Base-by-base conservation (phyloP, 1,139 yeast genomes). In the Pneumocystis carinii region DNA sequence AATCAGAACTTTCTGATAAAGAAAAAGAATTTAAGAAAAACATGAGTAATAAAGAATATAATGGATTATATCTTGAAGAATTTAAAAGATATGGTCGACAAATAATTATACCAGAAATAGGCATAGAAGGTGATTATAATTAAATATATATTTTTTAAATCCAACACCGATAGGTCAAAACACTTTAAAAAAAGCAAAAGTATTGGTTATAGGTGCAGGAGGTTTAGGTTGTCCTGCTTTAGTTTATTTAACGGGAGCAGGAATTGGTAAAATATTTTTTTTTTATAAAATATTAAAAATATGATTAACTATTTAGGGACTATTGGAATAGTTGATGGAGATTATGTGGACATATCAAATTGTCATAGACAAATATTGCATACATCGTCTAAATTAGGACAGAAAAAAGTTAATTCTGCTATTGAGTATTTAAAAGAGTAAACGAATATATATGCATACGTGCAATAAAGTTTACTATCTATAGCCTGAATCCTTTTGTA, bases 161-260 rank as follows among this genome's bases (percentile, higher is more conserved):
- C 35, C 17, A 17, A 14, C 35, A 7, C 27, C 27, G n/a, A 65
- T 67, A 15, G 81, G 84, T 2, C 98, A 94, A 71, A 66, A 79
- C 3, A 76, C 74, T 60, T 75, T 94, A 61, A 84, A 84, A 68
- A 68, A 72, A 0, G 67, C 92, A 1, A 80, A 77, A 60, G 80
- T 90, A 0, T 74, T 92, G 39, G 92, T 94, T 0, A 79, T 94
- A 8, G 99, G 99, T 1, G 97, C 97, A 0, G 99, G 98, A 14
- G 99, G 99, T 0, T 78, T 94, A 12, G 98, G 98, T 0, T 86
- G 95, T 68, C 97, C 98, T 0, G 95, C 95, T 0, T 74, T 92
- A 61, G 79, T 87, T 55, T 94, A 94, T 71, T 75, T 94, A 2
- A 84, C 86, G 0, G 96, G 95, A 0, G 87, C 96, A 0, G 98